phyloP scores from a whole-genome alignment of 768 basidiomycete genomes.

The Pisolithus albus region DNA sequence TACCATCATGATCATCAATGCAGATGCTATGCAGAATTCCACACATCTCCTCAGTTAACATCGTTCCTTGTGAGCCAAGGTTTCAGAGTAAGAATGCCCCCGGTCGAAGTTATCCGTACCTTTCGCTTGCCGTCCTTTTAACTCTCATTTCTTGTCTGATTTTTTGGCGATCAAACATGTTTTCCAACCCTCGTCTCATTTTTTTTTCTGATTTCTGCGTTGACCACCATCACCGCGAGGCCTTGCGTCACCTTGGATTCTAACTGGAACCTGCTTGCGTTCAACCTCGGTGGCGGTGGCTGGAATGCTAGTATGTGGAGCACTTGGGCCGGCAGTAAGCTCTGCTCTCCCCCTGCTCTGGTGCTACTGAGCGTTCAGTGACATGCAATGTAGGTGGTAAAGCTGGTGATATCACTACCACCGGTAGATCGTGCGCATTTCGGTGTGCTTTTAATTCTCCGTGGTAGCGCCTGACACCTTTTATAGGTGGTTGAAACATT shows the following conservation, averaged over 20 bases:
- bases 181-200: slow-evolving; percentile 43
- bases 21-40: not conserved
- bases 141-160: not conserved
- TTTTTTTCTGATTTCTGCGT: slow-evolving; percentile 43
- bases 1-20: not conserved
- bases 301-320: slow-evolving; percentile 70
- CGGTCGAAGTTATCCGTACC: too few relatives aligned
- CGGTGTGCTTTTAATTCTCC: not conserved
- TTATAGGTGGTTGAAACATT: slow-evolving; percentile 61
- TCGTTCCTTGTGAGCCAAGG: not conserved
- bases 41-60: not conserved
- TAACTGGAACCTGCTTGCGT: slow-evolving; percentile 78
- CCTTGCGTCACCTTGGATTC: slow-evolving; percentile 77
- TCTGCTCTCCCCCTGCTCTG: not conserved
- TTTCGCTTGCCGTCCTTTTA: not conserved
- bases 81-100: too few relatives aligned
- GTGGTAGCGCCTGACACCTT: slow-evolving; percentile 1
- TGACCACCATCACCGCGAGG: slow-evolving; percentile 30
- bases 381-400: slow-evolving; percentile 19
- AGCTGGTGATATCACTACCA: slow-evolving; percentile 61
- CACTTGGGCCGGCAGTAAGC: slow-evolving; percentile 57
- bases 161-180: slow-evolving; percentile 23
- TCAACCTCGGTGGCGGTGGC: slow-evolving; percentile 79
- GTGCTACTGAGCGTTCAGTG: not conserved
- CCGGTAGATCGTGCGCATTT: slow-evolving; percentile 69